Evolutionary conservation across 495 filamentous ascomycete species (phyloP), one percentile per base, ranked within the genome.

Genomic region (Penicillium salamii): DNA sequence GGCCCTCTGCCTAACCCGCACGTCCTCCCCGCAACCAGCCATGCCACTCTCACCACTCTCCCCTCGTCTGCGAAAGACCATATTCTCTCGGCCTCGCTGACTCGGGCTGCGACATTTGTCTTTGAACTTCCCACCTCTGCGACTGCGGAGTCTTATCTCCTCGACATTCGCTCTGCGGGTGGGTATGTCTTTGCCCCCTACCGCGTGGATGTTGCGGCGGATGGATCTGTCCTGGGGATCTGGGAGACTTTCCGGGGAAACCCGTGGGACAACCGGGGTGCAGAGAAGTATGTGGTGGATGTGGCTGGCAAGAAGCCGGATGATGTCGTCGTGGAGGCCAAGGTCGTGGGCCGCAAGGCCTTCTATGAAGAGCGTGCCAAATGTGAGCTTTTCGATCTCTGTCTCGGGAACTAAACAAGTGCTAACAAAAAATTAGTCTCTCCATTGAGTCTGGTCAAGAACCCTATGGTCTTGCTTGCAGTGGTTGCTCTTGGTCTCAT

Each of bases 391-490:
- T 31, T 46, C 20, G 24, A 19, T 13, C 40, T n/a, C 24, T 31
- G 15, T 40, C 33, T 33, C 12, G 35, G 29, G 6, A 13, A 5
- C 7, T 15, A 3, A 7, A 40, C n/a, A 11, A 2, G n/a, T 15
- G 24, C 36, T 48, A 45, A 55, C 33, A 3, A 3, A 36, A 5
- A 2, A 21, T 41, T 40, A 78, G 72, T 79, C 56, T 79, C 78
- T 11, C 78, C 83, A 6, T 53, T 96, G 46, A 77, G 79, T 52
- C 81, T 97, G 34, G 76, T 97, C 57, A 88, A 89, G 69, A 96
- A 87, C 60, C 93, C 93, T 3, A 97, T 97, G 88, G 95, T 98
- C 47, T 71, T 98, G 36, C 80, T 98, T 69, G 88, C 86, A 11
- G 63, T 96, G 17, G 83, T 92, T 18, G 87, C 84, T 24, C 75